phyloP scores from a whole-genome alignment of 495 filamentous ascomycete genomes.

The Daldinia vernicosa region DNA sequence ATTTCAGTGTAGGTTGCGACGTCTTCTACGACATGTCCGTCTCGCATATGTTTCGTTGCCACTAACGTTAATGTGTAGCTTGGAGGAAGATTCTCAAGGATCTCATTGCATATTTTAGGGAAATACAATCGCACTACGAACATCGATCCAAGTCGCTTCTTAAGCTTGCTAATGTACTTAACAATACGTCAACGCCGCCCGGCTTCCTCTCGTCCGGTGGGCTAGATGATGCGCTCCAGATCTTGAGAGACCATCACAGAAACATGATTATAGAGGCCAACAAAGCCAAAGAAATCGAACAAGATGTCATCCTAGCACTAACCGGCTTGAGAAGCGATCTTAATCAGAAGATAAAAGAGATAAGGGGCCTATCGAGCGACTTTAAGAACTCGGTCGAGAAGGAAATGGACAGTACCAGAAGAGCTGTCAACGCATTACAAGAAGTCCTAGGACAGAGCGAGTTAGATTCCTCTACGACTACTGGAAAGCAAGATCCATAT shows the following conservation, averaged over 20 bases:
- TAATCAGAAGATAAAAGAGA: slow-evolving; percentile 96
- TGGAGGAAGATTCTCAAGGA: slow-evolving; percentile 97
- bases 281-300: slow-evolving; percentile 89
- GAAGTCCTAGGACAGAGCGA: slow-evolving; percentile 82
- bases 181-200: slow-evolving; percentile 76
- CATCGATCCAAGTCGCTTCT: slow-evolving; percentile 80
- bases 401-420: slow-evolving; percentile 75
- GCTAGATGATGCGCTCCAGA: slow-evolving; percentile 82
- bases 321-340: slow-evolving; percentile 87
- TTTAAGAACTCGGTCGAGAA: slow-evolving; percentile 92
- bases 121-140: slow-evolving; percentile 92
- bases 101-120: slow-evolving; percentile 91
- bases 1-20: slow-evolving; percentile 78
- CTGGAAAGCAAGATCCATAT: slow-evolving; percentile 91
- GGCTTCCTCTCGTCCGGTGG: slow-evolving; percentile 80
- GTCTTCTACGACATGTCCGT: background rate
- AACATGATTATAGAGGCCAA: slow-evolving; percentile 81
- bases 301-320: slow-evolving; percentile 86
- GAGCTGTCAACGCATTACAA: slow-evolving; percentile 77
- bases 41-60: background rate
- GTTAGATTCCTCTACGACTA: slow-evolving; percentile 74
- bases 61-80: slow-evolving; percentile 59
- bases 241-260: slow-evolving; percentile 84
- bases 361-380: slow-evolving; percentile 88
- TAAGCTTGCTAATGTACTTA: slow-evolving; percentile 84